These are phyloP conservation scores for Cavenderia fasciculata DNA, from an alignment of 78 protist genomes.

Conservation along the genomic window DNA sequence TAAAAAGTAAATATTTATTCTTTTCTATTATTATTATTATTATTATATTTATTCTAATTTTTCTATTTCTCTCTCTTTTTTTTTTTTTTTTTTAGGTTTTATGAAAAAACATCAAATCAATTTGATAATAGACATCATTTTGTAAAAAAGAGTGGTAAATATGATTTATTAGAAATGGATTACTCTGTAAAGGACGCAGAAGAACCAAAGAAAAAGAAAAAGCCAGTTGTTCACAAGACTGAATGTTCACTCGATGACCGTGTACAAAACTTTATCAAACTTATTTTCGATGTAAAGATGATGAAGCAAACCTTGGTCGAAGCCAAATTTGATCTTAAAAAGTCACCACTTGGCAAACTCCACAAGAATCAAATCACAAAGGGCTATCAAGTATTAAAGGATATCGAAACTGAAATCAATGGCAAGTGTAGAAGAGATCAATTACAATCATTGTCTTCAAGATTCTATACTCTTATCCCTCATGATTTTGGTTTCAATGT, in stretches of 20 bases:
- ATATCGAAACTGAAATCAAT: slow-evolving; percentile 35
- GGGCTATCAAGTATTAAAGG: slow-evolving; percentile 79
- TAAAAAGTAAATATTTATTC: slow-evolving; percentile 13
- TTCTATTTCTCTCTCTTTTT: not conserved
- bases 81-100: slow-evolving; percentile 10
- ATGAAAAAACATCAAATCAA: slow-evolving; percentile 80
- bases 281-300: slow-evolving; percentile 84
- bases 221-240: slow-evolving; percentile 9
- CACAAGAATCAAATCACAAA: slow-evolving; percentile 52
- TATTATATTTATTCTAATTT: not conserved
- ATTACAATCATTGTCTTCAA: slow-evolving; percentile 32
- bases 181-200: slow-evolving; percentile 18
- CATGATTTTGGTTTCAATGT: slow-evolving; percentile 39
- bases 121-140: slow-evolving; percentile 51
- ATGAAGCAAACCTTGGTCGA: slow-evolving; percentile 83
- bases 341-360: slow-evolving; percentile 89
- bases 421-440: not conserved
- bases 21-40: not conserved
- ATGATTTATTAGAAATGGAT: slow-evolving; percentile 83
- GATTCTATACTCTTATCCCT: slow-evolving; percentile 87
- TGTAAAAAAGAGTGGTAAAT: slow-evolving; percentile 63
- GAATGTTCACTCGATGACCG: slow-evolving; percentile 54
- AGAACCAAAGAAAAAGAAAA: slow-evolving; percentile 8
- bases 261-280: slow-evolving; percentile 72
- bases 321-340: slow-evolving; percentile 80